Evolutionary conservation across 2,329 filamentous ascomycete genomes (phyloP).

Genomic region (Aureobasidium pullulans): DNA sequence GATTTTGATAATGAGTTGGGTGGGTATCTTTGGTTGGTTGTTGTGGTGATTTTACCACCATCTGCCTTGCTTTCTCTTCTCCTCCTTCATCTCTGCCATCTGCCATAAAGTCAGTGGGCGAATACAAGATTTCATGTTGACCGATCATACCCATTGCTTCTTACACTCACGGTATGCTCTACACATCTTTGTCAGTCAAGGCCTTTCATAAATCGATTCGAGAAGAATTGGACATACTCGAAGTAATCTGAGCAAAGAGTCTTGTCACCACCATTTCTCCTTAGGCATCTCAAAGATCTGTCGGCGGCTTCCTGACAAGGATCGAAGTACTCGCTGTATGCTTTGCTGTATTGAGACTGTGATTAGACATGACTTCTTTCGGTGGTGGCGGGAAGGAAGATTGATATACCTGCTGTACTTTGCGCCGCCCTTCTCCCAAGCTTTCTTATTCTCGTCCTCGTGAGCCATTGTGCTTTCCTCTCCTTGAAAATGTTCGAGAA

Average conservation of each 20-base stretch:
- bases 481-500: background rate
- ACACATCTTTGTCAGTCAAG: background rate
- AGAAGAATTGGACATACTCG: slow-evolving; percentile 54
- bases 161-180: slow-evolving; percentile 94
- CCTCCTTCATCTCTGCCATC: slow-evolving; percentile 41
- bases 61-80: slow-evolving; percentile 32
- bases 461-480: background rate
- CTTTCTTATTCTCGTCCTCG: slow-evolving; percentile 19
- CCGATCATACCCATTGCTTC: slow-evolving; percentile 71
- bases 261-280: slow-evolving; percentile 78
- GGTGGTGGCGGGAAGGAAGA: background rate
- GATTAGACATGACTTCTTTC: background rate
- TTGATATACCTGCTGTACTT: slow-evolving; percentile 31
- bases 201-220: background rate
- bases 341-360: slow-evolving; percentile 57
- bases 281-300: slow-evolving; percentile 77
- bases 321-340: slow-evolving; percentile 82
- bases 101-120: slow-evolving; percentile 18
- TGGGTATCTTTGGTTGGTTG: background rate
- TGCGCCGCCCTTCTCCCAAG: slow-evolving; percentile 29
- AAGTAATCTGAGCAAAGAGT: slow-evolving; percentile 94
- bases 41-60: slow-evolving; percentile 22
- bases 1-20: background rate
- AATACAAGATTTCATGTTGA: slow-evolving; percentile 13
- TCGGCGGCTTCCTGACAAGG: slow-evolving; percentile 90